Base-by-base conservation (phyloP, 345 rosid genomes). In the Heritiera fomes region DNA sequence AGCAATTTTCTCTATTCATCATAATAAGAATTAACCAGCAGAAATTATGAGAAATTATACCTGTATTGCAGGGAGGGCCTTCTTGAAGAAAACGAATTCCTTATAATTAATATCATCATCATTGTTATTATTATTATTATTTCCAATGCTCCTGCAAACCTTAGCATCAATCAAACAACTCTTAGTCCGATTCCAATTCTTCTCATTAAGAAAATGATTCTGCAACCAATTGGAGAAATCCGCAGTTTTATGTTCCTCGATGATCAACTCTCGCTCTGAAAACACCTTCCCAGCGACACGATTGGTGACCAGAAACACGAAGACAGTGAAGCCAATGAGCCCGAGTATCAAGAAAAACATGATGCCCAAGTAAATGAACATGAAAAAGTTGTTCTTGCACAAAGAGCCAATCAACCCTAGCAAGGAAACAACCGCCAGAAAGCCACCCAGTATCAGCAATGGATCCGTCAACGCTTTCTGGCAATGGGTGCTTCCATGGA, bases 161-260 rank as follows among this genome's bases (percentile, higher is more conserved):
- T 77, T 30, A 59, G 75, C 61, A 38, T 79, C 81, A 64, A 79
- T 50, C 73, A 85, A 55, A 75, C 88, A 85, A 83, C 77, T 79
- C 80, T 58, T 83, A 7, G 81, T 38, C n/a, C 0, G 43, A 32
- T 38, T 70, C 88, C 88, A 83, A 8, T 74, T 73, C 38, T 73
- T 55, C 6, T 15, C 56, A 41, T 70, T 55, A 1, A 70, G 50
- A 18, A 81, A 47, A 73, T 76, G 62, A 3, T 71, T 79, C 43
- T 50, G 58, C 71, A 83, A 73, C 75, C 70, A 78, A 23, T 43
- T 63, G 8, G 82, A 80, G 69, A 75, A 80, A 56, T 80, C 77
- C 59, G 64, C n/a, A 14, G 81, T 34, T n/a, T 50, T 75, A 8
- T 32, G 18, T 3, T 78, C 72, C 3, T 75, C 73, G 40, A 28